Percentiles rank a stretch among this genome's conserved stretches.
phyloP scores from a whole-genome alignment of 306 rosid species.

The Vigna trinervia region DNA sequence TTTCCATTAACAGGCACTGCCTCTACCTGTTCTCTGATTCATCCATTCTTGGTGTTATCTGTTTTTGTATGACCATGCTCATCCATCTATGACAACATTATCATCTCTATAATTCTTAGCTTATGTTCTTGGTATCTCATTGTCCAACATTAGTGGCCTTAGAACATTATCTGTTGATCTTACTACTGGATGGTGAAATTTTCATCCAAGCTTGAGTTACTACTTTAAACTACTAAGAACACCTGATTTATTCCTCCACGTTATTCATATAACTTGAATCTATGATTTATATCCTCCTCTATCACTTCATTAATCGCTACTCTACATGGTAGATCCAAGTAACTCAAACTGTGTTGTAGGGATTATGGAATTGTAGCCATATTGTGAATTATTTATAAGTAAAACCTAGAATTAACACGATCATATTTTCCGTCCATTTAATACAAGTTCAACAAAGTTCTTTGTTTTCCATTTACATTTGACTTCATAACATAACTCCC shows the following conservation, averaged over 20 bases:
- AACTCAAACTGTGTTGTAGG: too few relatives aligned
- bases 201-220: neutral
- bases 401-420: neutral
- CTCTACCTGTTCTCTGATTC: neutral
- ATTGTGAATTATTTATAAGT: neutral
- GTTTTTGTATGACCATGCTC: neutral
- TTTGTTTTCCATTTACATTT: neutral
- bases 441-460: neutral
- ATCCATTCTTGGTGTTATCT: neutral
- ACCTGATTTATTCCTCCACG: neutral
- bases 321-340: neutral
- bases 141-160: neutral
- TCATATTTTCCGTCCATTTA: neutral
- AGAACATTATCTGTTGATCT: neutral
- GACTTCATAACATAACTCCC: neutral
- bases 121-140: neutral
- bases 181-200: neutral
- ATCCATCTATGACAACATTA: neutral
- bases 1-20: neutral
- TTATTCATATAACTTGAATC: conserved; percentile 4
- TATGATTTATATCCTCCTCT: neutral
- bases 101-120: neutral
- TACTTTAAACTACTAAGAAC: neutral
- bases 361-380: neutral
- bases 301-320: neutral